Evolutionary conservation across 805 yeast genomes (phyloP), one percentile per base, ranked within the genome.

Genomic region (Candida boidinii): DNA sequence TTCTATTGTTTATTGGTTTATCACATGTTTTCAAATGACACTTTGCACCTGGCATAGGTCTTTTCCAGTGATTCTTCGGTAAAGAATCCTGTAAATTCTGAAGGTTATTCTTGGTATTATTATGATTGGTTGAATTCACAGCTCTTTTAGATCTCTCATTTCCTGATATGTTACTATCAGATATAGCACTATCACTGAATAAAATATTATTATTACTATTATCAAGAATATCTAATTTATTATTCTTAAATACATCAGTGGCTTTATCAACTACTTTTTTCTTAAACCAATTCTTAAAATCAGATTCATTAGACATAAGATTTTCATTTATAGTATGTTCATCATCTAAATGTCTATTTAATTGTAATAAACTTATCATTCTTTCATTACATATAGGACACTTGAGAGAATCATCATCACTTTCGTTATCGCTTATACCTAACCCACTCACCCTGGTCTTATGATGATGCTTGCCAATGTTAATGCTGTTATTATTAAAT

Each of bases 341-440:
- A 36, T 70, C 79, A 49, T 86, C 95, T 18, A 85, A 54, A 53
- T 85, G 95, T 28, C 64, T 62, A 50, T 82, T 82, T 36, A 84
- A 58, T 39, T 72, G 79, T 12, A 43, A 31, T 25, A 78, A 51
- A 5, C 70, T 65, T 6, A 71, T 54, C 78, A 80, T 75, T 2
- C 53, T 30, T 37, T 75, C 79, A 11, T 60, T 54, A 48, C 95
- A 85, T 1, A 85, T 77, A 2, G 95, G 94, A 46, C 95, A 85
- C 21, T 26, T 31, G 6, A 40, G 23, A 7, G 40, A 20, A n/a
- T 38, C 36, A 3, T 23, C 22, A 8, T 66, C 42, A 64, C 70
- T 7, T 52, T 51, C 22, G n/a, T n/a, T n/a, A n/a, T n/a, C n/a
- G n/a, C n/a, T n/a, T n/a, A n/a, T n/a, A n/a, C n/a, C n/a, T n/a